These are phyloP conservation scores for Scleromitrula shiraiana DNA, from an alignment of 2,329 filamentous ascomycete species.

Conservation along the genomic window DNA sequence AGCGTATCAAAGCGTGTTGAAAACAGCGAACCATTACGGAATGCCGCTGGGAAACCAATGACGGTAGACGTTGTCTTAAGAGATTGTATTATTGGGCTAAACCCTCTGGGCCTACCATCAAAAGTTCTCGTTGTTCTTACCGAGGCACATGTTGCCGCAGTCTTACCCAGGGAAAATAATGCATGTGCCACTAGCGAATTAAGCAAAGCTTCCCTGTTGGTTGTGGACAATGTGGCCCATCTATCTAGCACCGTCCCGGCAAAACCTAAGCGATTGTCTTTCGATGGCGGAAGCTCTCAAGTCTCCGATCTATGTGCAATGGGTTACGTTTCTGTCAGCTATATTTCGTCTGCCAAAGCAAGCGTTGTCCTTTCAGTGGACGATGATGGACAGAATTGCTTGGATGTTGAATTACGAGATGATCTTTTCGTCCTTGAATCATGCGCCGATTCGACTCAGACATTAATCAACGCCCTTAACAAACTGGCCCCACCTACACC, in stretches of 20 bases:
- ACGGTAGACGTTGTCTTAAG: constrained; percentile 67
- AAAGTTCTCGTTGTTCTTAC: constrained; percentile 75
- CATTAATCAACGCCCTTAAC: constrained; percentile 69
- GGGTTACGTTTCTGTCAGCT: constrained; percentile 81
- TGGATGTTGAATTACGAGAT: constrained; percentile 77
- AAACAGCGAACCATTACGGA: neutral
- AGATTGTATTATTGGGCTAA: constrained; percentile 77
- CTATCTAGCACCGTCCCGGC: constrained; percentile 18
- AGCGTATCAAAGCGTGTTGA: constrained; percentile 8
- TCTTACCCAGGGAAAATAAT: constrained; percentile 56
- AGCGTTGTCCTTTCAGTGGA: constrained; percentile 50
- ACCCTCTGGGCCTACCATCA: constrained; percentile 66
- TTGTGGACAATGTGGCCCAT: constrained; percentile 66
- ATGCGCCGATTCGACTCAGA: constrained; percentile 95
- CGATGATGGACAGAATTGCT: constrained; percentile 51
- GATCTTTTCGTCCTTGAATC: constrained; percentile 87
- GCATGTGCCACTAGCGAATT: constrained; percentile 60
- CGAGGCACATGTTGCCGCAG: constrained; percentile 64
- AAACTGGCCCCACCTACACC: constrained; percentile 71
- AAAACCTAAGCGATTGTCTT: constrained; percentile 22
- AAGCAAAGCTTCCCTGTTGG: constrained; percentile 71
- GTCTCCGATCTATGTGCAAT: constrained; percentile 49
- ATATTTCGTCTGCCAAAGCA: constrained; percentile 73
- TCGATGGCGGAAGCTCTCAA: constrained; percentile 35
- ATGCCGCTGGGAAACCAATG: constrained; percentile 43